These are phyloP conservation scores for Odontarrhena argentea DNA, from an alignment of 345 rosid genomes.

Conservation along the genomic window DNA sequence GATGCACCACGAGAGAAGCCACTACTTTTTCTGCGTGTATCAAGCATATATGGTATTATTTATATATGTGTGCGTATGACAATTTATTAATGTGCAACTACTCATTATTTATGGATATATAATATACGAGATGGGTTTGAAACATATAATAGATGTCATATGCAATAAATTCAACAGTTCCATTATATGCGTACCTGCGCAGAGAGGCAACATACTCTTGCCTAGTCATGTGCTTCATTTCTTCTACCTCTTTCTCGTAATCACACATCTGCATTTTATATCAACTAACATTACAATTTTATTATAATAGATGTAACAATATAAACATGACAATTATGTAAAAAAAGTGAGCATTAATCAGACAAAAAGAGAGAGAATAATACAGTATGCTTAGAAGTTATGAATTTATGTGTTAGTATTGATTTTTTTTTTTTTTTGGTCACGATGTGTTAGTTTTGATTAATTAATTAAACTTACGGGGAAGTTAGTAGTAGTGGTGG, in stretches of 20 bases:
- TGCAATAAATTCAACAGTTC: conserved; percentile 31
- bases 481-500: conserved; percentile 87
- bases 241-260: conserved; percentile 87
- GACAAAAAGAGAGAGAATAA: neutral
- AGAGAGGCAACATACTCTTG: conserved; percentile 92
- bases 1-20: conserved; percentile 98
- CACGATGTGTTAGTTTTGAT: neutral
- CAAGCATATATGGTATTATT: neutral
- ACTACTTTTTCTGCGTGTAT: conserved; percentile 75
- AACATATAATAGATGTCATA: conserved; percentile 11
- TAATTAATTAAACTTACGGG: conserved; percentile 48
- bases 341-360: conserved; percentile 1
- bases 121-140: conserved; percentile 11
- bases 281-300: conserved; percentile 1
- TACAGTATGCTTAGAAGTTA: conserved; percentile 32
- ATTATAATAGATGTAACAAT: neutral
- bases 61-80: conserved; percentile 33
- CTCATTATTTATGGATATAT: neutral
- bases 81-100: conserved; percentile 10
- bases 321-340: conserved; percentile 4
- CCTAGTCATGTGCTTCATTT: conserved; percentile 94
- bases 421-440: too few species aligned
- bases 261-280: conserved; percentile 59
- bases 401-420: neutral
- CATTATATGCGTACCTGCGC: conserved; percentile 61